Conservation (phyloP, 2,329 filamentous ascomycete genomes). For the Conoideocrella luteorostrata region DNA sequence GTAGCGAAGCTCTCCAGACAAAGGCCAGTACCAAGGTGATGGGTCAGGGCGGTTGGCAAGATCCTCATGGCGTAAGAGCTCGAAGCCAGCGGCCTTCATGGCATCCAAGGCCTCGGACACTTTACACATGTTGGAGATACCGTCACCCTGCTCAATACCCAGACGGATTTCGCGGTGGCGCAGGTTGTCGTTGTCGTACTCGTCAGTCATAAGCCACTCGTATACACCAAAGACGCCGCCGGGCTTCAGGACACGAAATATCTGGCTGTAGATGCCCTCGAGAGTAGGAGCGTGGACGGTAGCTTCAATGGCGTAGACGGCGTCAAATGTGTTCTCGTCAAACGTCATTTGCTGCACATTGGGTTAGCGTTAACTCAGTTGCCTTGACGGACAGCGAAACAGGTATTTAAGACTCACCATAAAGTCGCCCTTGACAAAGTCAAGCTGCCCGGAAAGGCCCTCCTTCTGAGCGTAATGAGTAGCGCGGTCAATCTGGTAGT, state of each 20-base stretch:
- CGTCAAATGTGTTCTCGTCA: constrained; percentile 85
- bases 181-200: constrained; percentile 84
- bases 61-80: constrained; percentile 78
- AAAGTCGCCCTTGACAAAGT: constrained; percentile 92
- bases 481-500: constrained; percentile 97
- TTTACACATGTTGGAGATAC: constrained; percentile 96
- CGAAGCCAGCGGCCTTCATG: constrained; percentile 82
- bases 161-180: constrained; percentile 85
- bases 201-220: constrained; percentile 98
- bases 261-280: constrained; percentile 88
- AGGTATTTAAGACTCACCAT: constrained; percentile 52
- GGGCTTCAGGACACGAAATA: constrained; percentile 91
- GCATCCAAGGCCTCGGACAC: constrained; percentile 74
- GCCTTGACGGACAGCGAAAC: no score
- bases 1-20: constrained; percentile 79
- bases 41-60: constrained; percentile 69
- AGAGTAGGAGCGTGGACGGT: constrained; percentile 90
- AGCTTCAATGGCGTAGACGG: constrained; percentile 94
- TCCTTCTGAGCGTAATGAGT: constrained; percentile 77
- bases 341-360: constrained; percentile 70
- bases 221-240: constrained; percentile 95
- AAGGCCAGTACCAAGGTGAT: constrained; percentile 89
- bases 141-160: constrained; percentile 91
- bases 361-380: neutral
- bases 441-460: constrained; percentile 70